Base-by-base conservation (phyloP, 2,329 filamentous ascomycete species). In the Dactylonectria macrodidyma region DNA sequence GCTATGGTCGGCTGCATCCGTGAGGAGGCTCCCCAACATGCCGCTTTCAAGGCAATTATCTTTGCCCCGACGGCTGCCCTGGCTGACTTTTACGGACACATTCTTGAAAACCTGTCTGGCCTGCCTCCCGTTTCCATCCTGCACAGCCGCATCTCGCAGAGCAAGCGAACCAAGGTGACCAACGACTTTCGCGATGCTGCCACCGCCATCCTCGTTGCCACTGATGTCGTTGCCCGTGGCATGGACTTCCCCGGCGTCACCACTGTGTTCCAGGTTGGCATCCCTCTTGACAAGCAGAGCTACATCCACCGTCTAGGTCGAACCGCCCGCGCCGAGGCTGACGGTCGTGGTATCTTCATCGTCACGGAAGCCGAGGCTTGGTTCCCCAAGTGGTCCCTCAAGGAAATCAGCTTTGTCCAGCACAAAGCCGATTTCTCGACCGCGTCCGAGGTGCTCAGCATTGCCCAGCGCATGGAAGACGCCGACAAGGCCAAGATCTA, bases 41-140 rank as follows among this genome's bases (percentile, higher is more conserved):
- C 82, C 6, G 85, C 87, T 1, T 95, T 97, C 88, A 97, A 97
- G 82, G 93, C 93, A 34, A 95, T 97, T 72, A 83, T 95, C 41
- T 97, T 95, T 81, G 92, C 92, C 71, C 91, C 91, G 61, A 89
- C 88, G 0, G 87, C 88, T 3, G 84, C 82, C 2, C 81, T 84
- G 1, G 86, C 86, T 5, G 85, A 84, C 47, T 84, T 89, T 55
- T 87, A 89, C 74, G 81, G 83, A 24, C 76, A 83, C 14, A 63
- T 89, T 22, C 81, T 89, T 3, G 78, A 77, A 30, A 69, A 74
- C 22, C 72, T 83, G 22, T 74, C 81, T 2, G 83, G 80, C 11
- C 72, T 87, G 41, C 82, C 86, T 0, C 76, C 81, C 3, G 81
- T 85, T 9, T 82, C 79, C 30, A 79, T 82, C 12, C 81, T 89